Evolutionary conservation across 2,329 filamentous ascomycete species (phyloP), one percentile per base, ranked within the genome.

Genomic region (Tympanopsis confertula): DNA sequence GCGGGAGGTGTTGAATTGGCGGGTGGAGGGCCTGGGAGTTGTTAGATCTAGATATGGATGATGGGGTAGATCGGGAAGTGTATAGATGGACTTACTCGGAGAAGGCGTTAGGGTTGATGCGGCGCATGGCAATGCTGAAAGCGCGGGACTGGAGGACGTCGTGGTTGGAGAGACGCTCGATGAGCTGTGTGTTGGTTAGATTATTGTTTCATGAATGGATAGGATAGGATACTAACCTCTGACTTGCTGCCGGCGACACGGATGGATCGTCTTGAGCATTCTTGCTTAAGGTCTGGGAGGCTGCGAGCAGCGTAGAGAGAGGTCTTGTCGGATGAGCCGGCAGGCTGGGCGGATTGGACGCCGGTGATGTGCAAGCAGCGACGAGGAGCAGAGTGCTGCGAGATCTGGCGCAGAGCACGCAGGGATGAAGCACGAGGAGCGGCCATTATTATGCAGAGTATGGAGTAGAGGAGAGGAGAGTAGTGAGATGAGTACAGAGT

Each of bases 1-100:
- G 42, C 70, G 69, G 44, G 67, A 73, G 42, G 74, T 77, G 59
- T 79, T 79, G 66, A 80, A 78, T 50, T 69, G 64, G 39, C 73
- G 68, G 43, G 55, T 57, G 46, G 38, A 54, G 45, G 40, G 24
- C 10, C 24, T 28, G 24, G 10, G n/a, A 10, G n/a, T 28, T 10
- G 24, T 17, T 13, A 17, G 10, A 10, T 12, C 7, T 33, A 10
- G 30, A 12, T 10, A 7, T 33, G 15, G 12, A 7, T 13, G 30
- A 13, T 10, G 7, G 10, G 7, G 15, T 18, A 15, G 15, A 7
- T 33, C 7, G 15, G 12, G 12, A 13, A 12, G 30, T 12, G 15
- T 15, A 7, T 10, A 33, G 40, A 36, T 40, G 35, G 26, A 22
- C 35, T 24, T n/a, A 38, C 30, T 53, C 52, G 15, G 50, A 46